Evolutionary conservation across 345 rosid genomes (phyloP), one percentile per base, ranked within the genome.

Genomic region (Eutrema yunnanense): DNA sequence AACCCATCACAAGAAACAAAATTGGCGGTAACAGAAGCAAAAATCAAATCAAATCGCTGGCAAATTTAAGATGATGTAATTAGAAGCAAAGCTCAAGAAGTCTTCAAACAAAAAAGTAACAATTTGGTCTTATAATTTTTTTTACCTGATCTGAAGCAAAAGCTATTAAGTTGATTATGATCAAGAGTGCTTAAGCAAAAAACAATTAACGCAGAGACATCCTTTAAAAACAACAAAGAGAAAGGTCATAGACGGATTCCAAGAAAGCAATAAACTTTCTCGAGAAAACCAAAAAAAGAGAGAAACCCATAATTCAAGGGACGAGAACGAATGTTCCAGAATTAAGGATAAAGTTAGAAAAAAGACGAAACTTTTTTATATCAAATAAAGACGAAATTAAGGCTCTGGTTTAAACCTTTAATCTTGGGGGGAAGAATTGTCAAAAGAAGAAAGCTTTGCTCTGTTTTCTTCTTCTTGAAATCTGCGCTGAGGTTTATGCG

Each of bases 191-290:
- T 62, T 52, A 54, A 63, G 12, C 51, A 54, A 69, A 55, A 69
- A 30, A 63, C 44, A 38, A 40, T 16, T 36, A 62, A 54, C 51
- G 5, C 26, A 55, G 16, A 36, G 19, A 3, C 54, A 70, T 47
- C 55, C 54, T 36, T 40, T 76, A 69, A 46, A 55, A 51, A 29
- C 42, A 69, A 38, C 53, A 68, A 36, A 46, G 69, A 63, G 41
- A 69, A 54, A 50, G 47, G 54, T 4, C 32, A 16, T 8, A 43
- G 37, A 70, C 30, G 51, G 54, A 70, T 63, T 76, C 67, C 79
- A 70, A 76, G 71, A 76, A 76, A 76, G 75, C 26, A 70, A 57
- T 62, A 38, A 62, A 55, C 71, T 70, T 76, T 76, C 53, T 76
- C 71, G 80, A 76, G 80, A 29, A 76, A 62, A 50, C 34, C 51